phyloP scores from a whole-genome alignment of 805 yeast genomes.

The Cephaloascus fragrans region DNA sequence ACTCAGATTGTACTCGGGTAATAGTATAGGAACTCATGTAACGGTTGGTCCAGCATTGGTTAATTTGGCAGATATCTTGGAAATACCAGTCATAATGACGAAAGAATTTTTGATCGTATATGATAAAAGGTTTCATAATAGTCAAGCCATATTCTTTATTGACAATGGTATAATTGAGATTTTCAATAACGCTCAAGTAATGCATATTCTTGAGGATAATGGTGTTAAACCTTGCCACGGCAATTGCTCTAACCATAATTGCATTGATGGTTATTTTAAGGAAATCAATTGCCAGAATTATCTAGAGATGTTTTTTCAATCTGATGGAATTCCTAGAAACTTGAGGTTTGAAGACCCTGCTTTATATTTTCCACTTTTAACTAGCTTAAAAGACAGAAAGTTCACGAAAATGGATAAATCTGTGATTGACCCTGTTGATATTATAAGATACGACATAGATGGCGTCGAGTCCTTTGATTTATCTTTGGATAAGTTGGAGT shows the following conservation, averaged over 20 bases:
- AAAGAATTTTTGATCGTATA: not conserved
- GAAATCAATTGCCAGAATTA: not conserved
- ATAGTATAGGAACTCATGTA: not conserved
- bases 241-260: too few relatives aligned
- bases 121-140: not conserved
- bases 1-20: not conserved
- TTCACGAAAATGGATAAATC: not conserved
- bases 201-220: not conserved
- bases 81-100: not conserved
- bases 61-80: not conserved
- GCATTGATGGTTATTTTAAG: not conserved
- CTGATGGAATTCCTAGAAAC: not conserved
- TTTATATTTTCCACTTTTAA: not conserved
- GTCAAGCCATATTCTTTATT: not conserved
- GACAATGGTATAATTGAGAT: not conserved
- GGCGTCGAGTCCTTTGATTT: too few relatives aligned
- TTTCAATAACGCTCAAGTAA: not conserved
- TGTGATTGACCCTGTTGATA: not conserved
- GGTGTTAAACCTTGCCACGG: too few relatives aligned
- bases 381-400: not conserved
- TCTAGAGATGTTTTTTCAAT: not conserved
- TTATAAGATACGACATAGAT: not conserved
- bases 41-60: not conserved
- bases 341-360: not conserved
- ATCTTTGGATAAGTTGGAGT: not conserved